Evolutionary conservation across 257 asterid genomes (phyloP).

Genomic region (Lithospermum erythrorhizon): DNA sequence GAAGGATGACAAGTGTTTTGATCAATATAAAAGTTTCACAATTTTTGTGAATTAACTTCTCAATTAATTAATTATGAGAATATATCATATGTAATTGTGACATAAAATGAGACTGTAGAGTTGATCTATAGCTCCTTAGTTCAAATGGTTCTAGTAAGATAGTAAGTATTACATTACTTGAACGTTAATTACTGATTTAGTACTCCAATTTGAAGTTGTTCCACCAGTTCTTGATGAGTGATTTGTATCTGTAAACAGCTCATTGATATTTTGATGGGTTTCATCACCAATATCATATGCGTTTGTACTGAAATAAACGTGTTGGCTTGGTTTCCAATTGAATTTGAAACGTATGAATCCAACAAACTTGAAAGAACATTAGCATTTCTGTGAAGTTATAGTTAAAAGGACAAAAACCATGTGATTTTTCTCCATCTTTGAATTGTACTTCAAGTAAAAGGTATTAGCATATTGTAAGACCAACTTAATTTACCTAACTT

Average conservation of each 20-base stretch:
- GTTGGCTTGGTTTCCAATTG: neutral
- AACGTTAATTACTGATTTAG: neutral
- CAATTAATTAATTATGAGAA: too few species aligned
- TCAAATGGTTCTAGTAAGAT: neutral
- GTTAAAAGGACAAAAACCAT: neutral
- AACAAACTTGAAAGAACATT: constrained; percentile 1
- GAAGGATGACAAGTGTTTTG: too few species aligned
- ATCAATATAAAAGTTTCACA: too few species aligned
- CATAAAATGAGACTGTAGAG: too few species aligned
- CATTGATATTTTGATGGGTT: neutral
- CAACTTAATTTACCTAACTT: neutral
- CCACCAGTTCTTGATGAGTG: too few species aligned
- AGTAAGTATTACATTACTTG: neutral
- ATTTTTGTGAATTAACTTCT: too few species aligned
- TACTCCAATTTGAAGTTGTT: neutral
- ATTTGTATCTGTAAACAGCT: neutral
- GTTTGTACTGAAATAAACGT: neutral
- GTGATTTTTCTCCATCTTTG: constrained; percentile 1
- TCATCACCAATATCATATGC: neutral
- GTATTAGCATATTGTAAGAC: neutral
- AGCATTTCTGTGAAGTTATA: neutral
- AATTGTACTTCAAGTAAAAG: constrained; percentile 2
- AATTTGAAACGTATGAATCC: neutral
- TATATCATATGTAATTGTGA: too few species aligned
- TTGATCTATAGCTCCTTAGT: too few species aligned